These are phyloP conservation scores for Hura crepitans DNA, from an alignment of 441 rosid genomes.

Conservation along the genomic window DNA sequence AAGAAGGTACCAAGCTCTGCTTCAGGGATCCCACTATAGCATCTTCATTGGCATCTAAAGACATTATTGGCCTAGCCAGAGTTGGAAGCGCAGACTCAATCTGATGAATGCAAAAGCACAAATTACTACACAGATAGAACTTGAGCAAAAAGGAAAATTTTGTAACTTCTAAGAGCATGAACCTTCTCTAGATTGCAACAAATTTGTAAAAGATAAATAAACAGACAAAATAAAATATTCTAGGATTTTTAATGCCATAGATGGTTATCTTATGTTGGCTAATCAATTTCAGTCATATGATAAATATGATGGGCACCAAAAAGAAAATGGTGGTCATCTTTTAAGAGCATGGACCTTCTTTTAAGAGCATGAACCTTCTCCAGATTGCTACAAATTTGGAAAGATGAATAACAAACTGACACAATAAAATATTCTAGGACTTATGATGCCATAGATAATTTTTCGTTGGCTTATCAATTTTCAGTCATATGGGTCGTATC, in stretches of 20 bases:
- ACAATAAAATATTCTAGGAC: neutral
- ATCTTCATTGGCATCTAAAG: constrained; percentile 94
- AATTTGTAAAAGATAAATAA: neutral
- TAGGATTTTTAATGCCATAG: constrained; percentile 6
- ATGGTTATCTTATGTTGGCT: neutral
- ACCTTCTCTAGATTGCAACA: neutral
- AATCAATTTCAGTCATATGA: neutral
- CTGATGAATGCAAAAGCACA: constrained; percentile 38
- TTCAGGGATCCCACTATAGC: constrained; percentile 86
- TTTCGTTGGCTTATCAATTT: neutral
- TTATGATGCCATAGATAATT: neutral
- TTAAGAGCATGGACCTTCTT: too few species aligned
- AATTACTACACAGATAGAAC: constrained; percentile 2
- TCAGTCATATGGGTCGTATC: too few species aligned
- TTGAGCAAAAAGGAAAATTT: neutral
- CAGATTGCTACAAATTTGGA: neutral
- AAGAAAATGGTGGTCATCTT: too few species aligned
- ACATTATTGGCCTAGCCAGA: constrained; percentile 85
- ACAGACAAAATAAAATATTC: neutral
- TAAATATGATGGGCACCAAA: neutral
- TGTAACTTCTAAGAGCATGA: neutral
- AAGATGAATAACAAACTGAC: neutral
- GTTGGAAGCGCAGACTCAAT: constrained; percentile 93
- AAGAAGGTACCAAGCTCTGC: constrained; percentile 74
- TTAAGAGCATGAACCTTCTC: neutral